A percentile compares a stretch with the other conserved stretches of the same genome.
Evolutionary conservation across 2,329 filamentous ascomycete species (phyloP).

Genomic region (Calonectria pseudoturangicola): DNA sequence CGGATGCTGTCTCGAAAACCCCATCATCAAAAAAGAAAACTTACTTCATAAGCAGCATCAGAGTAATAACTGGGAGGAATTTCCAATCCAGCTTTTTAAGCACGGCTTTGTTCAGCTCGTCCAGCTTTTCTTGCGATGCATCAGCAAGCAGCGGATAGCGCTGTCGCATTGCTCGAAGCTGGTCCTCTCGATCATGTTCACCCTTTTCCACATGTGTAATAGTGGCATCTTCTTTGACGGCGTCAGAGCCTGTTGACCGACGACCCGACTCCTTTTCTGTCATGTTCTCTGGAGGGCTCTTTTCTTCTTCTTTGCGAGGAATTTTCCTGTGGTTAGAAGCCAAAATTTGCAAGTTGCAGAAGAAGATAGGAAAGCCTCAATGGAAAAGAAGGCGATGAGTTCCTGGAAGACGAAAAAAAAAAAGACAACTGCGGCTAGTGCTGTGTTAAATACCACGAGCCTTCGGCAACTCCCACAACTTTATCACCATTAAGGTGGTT

Average conservation of each 20-base stretch:
- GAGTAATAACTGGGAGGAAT: constrained; percentile 51
- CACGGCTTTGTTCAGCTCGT: constrained; percentile 49
- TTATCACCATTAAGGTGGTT: neutral
- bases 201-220: neutral
- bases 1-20: neutral
- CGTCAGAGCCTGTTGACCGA: constrained; percentile 2
- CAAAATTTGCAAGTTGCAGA: neutral
- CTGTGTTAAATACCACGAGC: constrained; percentile 1
- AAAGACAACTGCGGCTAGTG: neutral
- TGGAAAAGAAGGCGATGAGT: neutral
- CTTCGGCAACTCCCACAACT: neutral
- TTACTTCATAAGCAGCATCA: constrained; percentile 54
- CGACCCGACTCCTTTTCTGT: neutral
- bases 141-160: constrained; percentile 34
- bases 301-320: neutral
- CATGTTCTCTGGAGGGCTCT: neutral
- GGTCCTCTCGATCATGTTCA: neutral
- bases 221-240: neutral
- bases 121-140: constrained; percentile 42
- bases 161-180: constrained; percentile 19
- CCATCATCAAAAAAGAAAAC: neutral
- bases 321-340: neutral
- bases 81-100: constrained; percentile 52
- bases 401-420: neutral
- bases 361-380: neutral